Conservation (phyloP, 2,329 filamentous ascomycete genomes). For the Talaromyces sp. region DNA sequence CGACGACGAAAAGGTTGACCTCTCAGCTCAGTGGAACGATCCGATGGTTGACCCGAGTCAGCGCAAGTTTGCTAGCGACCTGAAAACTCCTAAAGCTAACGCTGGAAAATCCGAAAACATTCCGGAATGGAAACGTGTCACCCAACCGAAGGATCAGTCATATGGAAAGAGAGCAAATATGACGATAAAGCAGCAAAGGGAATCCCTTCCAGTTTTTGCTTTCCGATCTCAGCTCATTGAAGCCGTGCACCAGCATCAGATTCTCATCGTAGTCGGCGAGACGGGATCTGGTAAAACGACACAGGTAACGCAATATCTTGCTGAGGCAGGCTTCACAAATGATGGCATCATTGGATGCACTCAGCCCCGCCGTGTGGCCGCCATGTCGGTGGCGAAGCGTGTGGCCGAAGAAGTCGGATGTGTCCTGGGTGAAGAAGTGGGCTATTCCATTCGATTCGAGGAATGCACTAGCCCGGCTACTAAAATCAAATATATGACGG, state of each 20-base stretch:
- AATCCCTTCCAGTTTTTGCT: conserved; percentile 80
- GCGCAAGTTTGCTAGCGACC: conserved; percentile 81
- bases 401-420: conserved; percentile 95
- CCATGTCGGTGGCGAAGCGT: conserved; percentile 96
- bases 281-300: conserved; percentile 98
- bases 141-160: conserved; percentile 72
- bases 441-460: conserved; percentile 96
- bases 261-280: conserved; percentile 94
- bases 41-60: conserved; percentile 86
- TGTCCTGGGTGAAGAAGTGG: conserved; percentile 83
- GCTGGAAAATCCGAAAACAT: conserved; percentile 56
- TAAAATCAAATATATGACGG: conserved; percentile 99
- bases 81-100: conserved; percentile 63
- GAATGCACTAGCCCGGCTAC: conserved; percentile 84
- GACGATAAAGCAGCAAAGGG: conserved; percentile 92
- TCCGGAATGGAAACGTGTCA: conserved; percentile 88
- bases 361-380: conserved; percentile 91
- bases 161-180: conserved; percentile 83
- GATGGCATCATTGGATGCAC: conserved; percentile 91
- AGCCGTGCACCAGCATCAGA: conserved; percentile 80
- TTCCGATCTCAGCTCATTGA: conserved; percentile 85
- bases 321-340: conserved; percentile 85
- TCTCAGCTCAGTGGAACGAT: conserved; percentile 91
- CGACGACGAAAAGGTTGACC: conserved; percentile 53
- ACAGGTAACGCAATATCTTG: conserved; percentile 90